These are phyloP conservation scores for Silybum marianum DNA, from an alignment of 129 eudicot species.

Conservation along the genomic window DNA sequence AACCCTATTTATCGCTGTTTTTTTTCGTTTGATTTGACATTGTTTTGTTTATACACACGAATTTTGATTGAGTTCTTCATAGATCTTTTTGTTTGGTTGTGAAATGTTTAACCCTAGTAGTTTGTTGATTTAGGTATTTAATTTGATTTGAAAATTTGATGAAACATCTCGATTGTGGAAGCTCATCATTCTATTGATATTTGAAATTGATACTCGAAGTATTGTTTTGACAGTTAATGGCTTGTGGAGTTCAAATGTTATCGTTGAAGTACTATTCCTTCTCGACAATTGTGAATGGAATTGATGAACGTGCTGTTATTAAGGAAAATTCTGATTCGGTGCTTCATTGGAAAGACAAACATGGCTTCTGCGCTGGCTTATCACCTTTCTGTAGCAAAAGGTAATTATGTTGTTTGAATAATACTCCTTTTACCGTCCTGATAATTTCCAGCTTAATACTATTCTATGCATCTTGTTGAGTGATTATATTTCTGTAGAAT, in stretches of 20 bases:
- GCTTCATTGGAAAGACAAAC: constrained; percentile 22
- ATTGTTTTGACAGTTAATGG: constrained; percentile 32
- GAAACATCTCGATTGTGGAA: not conserved
- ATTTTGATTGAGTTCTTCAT: not conserved
- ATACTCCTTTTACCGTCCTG: not conserved
- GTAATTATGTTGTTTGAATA: constrained; percentile 13
- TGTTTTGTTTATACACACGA: not conserved
- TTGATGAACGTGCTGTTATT: constrained; percentile 10
- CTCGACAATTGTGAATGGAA: constrained; percentile 14
- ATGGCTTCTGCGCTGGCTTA: not conserved
- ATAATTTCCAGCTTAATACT: not conserved
- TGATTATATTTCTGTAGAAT: not conserved
- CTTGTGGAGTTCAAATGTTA: constrained; percentile 39
- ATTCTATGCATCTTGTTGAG: constrained; percentile 4
- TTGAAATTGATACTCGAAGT: constrained; percentile 11
- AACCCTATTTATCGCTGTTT: not conserved
- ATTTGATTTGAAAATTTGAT: not conserved
- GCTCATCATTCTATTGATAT: not conserved
- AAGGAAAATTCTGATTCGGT: constrained; percentile 23
- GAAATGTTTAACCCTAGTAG: not conserved
- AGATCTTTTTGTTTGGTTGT: not conserved
- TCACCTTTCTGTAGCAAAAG: constrained; percentile 12
- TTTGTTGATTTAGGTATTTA: not conserved
- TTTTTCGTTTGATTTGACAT: not conserved
- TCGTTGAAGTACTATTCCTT: constrained; percentile 21